These are phyloP conservation scores for Mucor saturninus DNA, from an alignment of 371 early-diverging fungal genomes.

Conservation along the genomic window DNA sequence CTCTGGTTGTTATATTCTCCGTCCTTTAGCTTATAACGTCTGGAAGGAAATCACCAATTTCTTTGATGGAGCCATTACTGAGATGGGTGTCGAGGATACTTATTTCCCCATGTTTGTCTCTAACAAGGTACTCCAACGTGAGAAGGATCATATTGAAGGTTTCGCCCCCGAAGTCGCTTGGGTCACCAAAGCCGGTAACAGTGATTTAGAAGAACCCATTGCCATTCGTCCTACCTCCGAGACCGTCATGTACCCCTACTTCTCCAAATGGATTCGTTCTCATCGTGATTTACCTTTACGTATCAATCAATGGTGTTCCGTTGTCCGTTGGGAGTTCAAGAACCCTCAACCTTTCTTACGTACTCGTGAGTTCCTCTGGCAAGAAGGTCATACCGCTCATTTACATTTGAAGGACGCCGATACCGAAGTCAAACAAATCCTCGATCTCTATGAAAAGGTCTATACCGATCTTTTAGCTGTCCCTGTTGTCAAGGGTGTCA, in stretches of 20 bases:
- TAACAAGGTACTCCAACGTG: constrained; percentile 88
- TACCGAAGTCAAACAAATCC: constrained; percentile 89
- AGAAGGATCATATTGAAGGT: constrained; percentile 99
- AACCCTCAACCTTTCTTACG: constrained; percentile 99
- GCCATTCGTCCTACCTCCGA: constrained; percentile 99
- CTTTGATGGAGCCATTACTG: constrained; percentile 92
- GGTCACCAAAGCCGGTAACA: constrained; percentile 98
- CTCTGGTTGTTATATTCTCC: constrained; percentile 99
- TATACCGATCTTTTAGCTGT: constrained; percentile 99
- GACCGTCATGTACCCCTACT: constrained; percentile 99
- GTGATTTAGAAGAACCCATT: constrained; percentile 95
- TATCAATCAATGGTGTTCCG: constrained; percentile 99
- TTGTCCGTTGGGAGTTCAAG: constrained; percentile 99
- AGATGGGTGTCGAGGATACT: constrained; percentile 96
- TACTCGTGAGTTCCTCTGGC: constrained; percentile 99
- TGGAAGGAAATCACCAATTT: constrained; percentile 97
- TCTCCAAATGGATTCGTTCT: constrained; percentile 98
- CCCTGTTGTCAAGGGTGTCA: constrained; percentile 98
- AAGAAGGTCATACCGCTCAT: constrained; percentile 99
- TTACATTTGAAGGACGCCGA: constrained; percentile 93
- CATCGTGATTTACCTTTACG: constrained; percentile 99
- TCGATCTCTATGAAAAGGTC: constrained; percentile 95
- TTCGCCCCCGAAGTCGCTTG: constrained; percentile 99
- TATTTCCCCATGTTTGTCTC: constrained; percentile 99
- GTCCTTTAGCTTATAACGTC: constrained; percentile 97